phyloP scores from a whole-genome alignment of 768 basidiomycete species.

The Suillus variegatus region DNA sequence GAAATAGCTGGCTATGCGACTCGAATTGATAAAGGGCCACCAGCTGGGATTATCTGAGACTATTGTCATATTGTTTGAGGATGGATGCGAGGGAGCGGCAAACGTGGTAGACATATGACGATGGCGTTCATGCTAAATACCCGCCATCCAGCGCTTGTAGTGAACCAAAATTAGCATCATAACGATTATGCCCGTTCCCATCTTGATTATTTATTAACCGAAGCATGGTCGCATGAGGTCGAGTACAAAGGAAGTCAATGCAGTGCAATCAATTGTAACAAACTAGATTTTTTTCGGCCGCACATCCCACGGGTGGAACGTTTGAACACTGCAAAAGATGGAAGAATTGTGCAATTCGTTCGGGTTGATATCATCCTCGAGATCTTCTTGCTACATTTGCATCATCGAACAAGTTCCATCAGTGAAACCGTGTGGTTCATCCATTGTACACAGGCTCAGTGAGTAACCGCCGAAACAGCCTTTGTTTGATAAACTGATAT shows the following conservation, averaged over 20 bases:
- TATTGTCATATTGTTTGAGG: background rate
- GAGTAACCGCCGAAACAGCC: background rate
- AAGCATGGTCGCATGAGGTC: background rate
- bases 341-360: background rate
- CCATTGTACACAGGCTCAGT: background rate
- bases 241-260: background rate
- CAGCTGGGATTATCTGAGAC: background rate
- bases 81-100: background rate
- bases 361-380: background rate
- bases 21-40: background rate
- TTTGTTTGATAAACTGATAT: background rate
- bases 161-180: background rate
- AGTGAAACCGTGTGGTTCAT: background rate
- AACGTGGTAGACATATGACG: background rate
- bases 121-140: background rate
- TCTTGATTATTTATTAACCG: background rate
- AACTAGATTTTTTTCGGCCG: background rate
- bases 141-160: background rate
- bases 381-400: background rate
- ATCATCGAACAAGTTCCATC: background rate
- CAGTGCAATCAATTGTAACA: background rate
- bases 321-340: background rate
- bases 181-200: background rate
- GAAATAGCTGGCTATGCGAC: background rate
- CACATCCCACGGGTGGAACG: background rate